A percentile compares a stretch with the other conserved stretches of the same genome.
phyloP scores from a whole-genome alignment of 768 basidiomycete species.

The Boletus patriciae region DNA sequence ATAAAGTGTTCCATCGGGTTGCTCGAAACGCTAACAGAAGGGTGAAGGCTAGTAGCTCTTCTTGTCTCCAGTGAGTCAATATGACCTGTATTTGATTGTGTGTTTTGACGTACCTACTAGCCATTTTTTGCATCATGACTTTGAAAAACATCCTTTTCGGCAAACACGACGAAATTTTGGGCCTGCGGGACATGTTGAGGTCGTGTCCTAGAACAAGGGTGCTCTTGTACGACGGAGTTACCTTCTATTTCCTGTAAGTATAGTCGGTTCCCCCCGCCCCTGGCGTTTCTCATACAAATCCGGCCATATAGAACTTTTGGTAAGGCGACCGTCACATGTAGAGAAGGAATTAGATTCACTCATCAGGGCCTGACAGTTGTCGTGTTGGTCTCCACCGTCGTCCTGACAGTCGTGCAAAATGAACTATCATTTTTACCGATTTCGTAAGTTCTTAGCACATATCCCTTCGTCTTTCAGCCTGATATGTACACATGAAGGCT shows the following conservation, averaged over 20 bases:
- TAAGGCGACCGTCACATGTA: not conserved
- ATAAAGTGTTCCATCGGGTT: not conserved
- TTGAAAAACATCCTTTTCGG: constrained; percentile 9
- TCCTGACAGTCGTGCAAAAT: constrained; percentile 13
- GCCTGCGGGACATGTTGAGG: not conserved
- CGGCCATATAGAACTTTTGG: constrained; percentile 17
- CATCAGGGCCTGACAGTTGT: constrained; percentile 1
- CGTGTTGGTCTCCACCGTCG: constrained; percentile 18
- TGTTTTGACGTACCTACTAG: constrained; percentile 8
- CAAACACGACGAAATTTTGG: not conserved
- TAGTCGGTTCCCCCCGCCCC: not conserved
- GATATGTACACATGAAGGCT: constrained; percentile 10
- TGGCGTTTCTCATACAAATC: not conserved
- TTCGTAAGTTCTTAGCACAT: constrained; percentile 7
- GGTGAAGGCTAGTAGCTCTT: constrained; percentile 18
- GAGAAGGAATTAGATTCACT: not conserved
- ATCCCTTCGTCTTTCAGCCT: not conserved
- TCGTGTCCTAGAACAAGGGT: not conserved
- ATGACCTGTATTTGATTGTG: not conserved
- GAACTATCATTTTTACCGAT: constrained; percentile 13
- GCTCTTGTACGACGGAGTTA: constrained; percentile 13
- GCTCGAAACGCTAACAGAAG: not conserved
- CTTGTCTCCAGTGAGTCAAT: constrained; percentile 17
- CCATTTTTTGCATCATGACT: constrained; percentile 19
- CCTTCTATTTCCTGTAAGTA: constrained; percentile 20